Conservation (phyloP, 345 rosid genomes). For the Boechera retrofracta region DNA sequence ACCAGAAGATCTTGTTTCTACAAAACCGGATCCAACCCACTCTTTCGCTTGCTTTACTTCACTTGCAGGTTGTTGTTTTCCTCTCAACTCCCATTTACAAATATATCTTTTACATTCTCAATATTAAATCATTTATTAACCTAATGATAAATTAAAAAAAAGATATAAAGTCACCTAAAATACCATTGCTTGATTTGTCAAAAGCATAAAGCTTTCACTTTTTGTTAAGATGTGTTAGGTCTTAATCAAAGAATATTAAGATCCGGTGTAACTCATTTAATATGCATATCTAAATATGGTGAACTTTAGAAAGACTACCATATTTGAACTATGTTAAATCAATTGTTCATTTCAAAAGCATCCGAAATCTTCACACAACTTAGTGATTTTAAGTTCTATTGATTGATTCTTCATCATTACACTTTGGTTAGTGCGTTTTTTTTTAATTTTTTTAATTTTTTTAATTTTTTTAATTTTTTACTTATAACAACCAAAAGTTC, state of each 20-base stretch:
- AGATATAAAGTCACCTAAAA: conserved; percentile 15
- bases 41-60: conserved; percentile 45
- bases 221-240: conserved; percentile 21
- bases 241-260: conserved; percentile 11
- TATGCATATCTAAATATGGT: conserved; percentile 9
- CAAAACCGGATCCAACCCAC: conserved; percentile 41
- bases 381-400: background rate
- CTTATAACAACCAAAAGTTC: background rate
- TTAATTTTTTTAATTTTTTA: no score
- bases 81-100: conserved; percentile 26
- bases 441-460: background rate
- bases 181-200: conserved; percentile 26
- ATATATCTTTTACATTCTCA: background rate
- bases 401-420: conserved; percentile 8
- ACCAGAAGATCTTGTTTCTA: conserved; percentile 37
- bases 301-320: conserved; percentile 13
- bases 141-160: conserved; percentile 6
- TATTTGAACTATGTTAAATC: conserved; percentile 3
- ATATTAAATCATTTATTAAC: background rate
- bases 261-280: conserved; percentile 12
- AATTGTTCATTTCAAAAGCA: conserved; percentile 2
- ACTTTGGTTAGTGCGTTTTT: background rate
- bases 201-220: conserved; percentile 29
- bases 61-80: conserved; percentile 45
- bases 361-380: background rate